Base-by-base conservation (phyloP, 2,329 filamentous ascomycete genomes). In the Botrytis cinerea region DNA sequence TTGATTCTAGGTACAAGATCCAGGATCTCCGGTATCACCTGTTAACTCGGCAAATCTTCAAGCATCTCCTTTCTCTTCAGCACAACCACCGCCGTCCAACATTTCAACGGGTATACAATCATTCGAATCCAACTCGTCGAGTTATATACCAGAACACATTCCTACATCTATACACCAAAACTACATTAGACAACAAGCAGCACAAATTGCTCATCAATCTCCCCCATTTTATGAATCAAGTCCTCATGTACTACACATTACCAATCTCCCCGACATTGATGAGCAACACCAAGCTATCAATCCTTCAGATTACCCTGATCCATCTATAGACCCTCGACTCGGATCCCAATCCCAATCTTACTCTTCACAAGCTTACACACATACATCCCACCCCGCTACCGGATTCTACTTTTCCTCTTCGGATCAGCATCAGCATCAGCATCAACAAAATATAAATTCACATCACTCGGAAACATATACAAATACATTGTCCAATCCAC, bases 341-440 rank as follows among this genome's bases (percentile, higher is more conserved):
- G 14, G n/a, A 28, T 32, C 16, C 20, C 28, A 68, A 6, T 18
- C 64, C 8, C 64, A 51, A 40, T 54, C 45, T 7, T 54, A 51
- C 32, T 22, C 46, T 68, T 54, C 45, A 51, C 25, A 64, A 16
- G 0, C 59, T 28, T 51, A 51, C 25, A 51, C 28, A 40, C 43
- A 32, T 9, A 43, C 38, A 14, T n/a, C 48, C 18, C 35, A 68
- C n/a, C 66, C 66, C 18, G 66, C 48, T 18, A 68, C 66, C n/a
- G 25, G 35, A 5, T 68, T 25, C 9, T 68, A 68, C 28, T 48
- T 51, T 57, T 43, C 66, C 20, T 38, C 66, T 66, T 66, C 43
- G 43, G 48, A 68, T 25, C 66, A 57, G 43, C 48, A 68, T 6
- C 66, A 57, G 43, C 48, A 68, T 6, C 66, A 43, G 18, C 48